Conservation (phyloP, 1,139 yeast genomes). For the Geotrichum fermentans region DNA sequence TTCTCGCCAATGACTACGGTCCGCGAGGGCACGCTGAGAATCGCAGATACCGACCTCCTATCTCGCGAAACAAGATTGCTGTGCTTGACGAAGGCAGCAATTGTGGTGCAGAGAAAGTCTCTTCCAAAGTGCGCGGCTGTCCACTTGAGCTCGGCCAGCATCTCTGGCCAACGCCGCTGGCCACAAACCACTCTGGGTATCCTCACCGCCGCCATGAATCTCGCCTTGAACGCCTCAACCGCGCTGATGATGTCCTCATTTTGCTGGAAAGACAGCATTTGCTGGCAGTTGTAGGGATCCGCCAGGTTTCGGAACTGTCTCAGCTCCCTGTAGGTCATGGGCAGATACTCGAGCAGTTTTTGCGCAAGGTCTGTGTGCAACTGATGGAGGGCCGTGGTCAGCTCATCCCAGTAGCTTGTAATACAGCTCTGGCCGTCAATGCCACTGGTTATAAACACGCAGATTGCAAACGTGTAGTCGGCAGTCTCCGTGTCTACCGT, state of each 20-base stretch:
- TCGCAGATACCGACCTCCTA: constrained; percentile 9
- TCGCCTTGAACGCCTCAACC: constrained; percentile 25
- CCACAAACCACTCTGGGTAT: constrained; percentile 35
- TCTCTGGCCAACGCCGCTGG: constrained; percentile 30
- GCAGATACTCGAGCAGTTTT: constrained; percentile 21
- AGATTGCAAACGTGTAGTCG: constrained; percentile 24
- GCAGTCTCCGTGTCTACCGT: background rate
- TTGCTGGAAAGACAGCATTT: constrained; percentile 14
- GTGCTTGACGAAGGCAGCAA: constrained; percentile 26
- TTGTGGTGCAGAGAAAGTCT: constrained; percentile 23
- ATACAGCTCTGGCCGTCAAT: constrained; percentile 23
- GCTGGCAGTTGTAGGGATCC: background rate
- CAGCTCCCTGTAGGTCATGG: constrained; percentile 12
- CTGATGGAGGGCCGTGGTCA: constrained; percentile 27
- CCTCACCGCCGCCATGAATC: constrained; percentile 26
- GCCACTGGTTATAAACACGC: constrained; percentile 26
- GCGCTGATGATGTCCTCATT: constrained; percentile 23
- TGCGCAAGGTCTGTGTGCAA: constrained; percentile 24
- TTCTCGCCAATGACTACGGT: constrained; percentile 30
- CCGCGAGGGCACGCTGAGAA: constrained; percentile 24
- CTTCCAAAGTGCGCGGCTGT: constrained; percentile 19
- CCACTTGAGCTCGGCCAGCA: constrained; percentile 26
- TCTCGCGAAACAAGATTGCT: constrained; percentile 19
- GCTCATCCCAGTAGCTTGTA: constrained; percentile 32
- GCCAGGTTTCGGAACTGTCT: background rate